Conservation (phyloP, 169 alveolate genomes). For the Ichthyophthirius multifiliis region DNA sequence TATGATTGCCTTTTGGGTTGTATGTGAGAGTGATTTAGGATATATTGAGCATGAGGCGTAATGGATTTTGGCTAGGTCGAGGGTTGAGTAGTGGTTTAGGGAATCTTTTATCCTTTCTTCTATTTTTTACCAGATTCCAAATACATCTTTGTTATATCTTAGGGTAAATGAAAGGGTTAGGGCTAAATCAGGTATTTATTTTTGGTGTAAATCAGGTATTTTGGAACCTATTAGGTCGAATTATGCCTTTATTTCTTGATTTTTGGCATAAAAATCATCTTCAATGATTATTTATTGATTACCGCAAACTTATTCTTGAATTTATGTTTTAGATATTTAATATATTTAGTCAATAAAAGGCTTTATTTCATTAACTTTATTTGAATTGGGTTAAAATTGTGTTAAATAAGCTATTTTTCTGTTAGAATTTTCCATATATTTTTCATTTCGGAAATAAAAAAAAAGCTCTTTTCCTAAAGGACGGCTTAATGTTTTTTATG, state of each 20-base stretch:
- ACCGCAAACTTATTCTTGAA: neutral
- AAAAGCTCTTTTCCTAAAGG: neutral
- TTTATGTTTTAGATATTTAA: neutral
- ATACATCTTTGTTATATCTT: neutral
- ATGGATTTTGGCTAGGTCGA: neutral
- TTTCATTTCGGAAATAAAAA: neutral
- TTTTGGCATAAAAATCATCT: neutral
- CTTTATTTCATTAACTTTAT: neutral
- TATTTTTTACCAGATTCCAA: conserved; percentile 2
- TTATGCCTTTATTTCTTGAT: neutral
- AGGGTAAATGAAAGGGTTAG: neutral
- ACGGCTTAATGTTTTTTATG: too few species aligned
- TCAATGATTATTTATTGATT: neutral
- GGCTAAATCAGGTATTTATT: neutral
- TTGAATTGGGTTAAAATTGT: neutral
- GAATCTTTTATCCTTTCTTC: neutral
- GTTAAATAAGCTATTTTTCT: neutral
- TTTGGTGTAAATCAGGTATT: neutral
- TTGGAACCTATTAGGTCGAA: neutral
- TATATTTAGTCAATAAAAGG: neutral
- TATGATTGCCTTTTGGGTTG: neutral
- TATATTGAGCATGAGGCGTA: neutral
- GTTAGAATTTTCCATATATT: neutral
- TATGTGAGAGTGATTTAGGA: neutral
- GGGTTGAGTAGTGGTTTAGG: neutral